Evolutionary conservation across 371 early-diverging fungal genomes (phyloP).

Genomic region (Smittium culicis): DNA sequence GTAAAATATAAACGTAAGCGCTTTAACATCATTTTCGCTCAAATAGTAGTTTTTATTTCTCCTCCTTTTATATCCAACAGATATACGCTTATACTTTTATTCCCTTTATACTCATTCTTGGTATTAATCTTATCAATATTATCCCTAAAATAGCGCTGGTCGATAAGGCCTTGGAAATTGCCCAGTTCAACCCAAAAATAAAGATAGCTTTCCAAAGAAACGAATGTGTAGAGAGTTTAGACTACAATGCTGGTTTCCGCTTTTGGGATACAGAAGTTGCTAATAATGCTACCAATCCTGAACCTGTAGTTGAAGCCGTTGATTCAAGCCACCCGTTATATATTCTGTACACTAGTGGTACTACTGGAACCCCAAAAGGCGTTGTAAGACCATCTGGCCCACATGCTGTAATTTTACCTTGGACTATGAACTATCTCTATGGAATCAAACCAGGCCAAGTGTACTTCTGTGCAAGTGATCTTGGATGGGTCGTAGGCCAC

Average conservation of each 20-base stretch:
- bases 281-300: slow-evolving; percentile 22
- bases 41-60: slow-evolving; percentile 27
- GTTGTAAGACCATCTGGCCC: slow-evolving; percentile 84
- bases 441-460: slow-evolving; percentile 49
- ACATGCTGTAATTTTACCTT: slow-evolving; percentile 65
- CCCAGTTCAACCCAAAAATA: slow-evolving; percentile 37
- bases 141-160: slow-evolving; percentile 40
- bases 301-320: slow-evolving; percentile 44
- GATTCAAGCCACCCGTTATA: slow-evolving; percentile 80
- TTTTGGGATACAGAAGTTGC: slow-evolving; percentile 32
- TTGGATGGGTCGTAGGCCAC: slow-evolving; percentile 94
- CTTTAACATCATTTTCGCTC: slow-evolving; percentile 4
- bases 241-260: slow-evolving; percentile 37
- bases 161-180: slow-evolving; percentile 42
- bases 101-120: too few relatives aligned
- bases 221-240: slow-evolving; percentile 34
- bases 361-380: slow-evolving; percentile 73
- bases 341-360: slow-evolving; percentile 85
- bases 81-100: background rate
- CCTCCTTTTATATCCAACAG: background rate
- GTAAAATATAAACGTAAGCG: slow-evolving; percentile 11
- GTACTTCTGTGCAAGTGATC: slow-evolving; percentile 71
- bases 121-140: too few relatives aligned
- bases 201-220: slow-evolving; percentile 47
- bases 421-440: slow-evolving; percentile 69